Percentiles rank a stretch among this genome's conserved stretches.
These are phyloP conservation scores for Pyrenula aspistea DNA, from an alignment of 495 filamentous ascomycete genomes.

Conservation along the genomic window DNA sequence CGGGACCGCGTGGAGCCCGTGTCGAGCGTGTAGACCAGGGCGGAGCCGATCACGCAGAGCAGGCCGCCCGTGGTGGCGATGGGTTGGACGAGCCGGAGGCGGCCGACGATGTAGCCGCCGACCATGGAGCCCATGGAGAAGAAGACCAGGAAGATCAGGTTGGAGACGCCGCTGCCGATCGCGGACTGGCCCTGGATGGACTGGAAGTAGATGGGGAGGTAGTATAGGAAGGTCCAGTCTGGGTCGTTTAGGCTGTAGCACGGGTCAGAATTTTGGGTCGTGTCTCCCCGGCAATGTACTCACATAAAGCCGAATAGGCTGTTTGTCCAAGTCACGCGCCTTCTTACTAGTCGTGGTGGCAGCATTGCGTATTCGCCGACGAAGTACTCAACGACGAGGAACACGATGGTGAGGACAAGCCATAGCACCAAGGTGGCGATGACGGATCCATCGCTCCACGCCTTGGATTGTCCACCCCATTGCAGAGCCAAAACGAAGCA, in stretches of 20 bases:
- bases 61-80: slow-evolving; percentile 6
- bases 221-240: slow-evolving; percentile 8
- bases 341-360: neutral
- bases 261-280: no score
- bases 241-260: no score
- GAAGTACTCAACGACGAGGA: neutral
- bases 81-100: slow-evolving; percentile 7
- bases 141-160: slow-evolving; percentile 1
- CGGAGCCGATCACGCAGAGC: slow-evolving; percentile 17
- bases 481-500: slow-evolving; percentile 49
- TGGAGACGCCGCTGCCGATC: slow-evolving; percentile 15
- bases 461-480: slow-evolving; percentile 41
- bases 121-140: slow-evolving; percentile 4
- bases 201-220: slow-evolving; percentile 27
- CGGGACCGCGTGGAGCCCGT: slow-evolving; percentile 4
- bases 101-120: slow-evolving; percentile 4
- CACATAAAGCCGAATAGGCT: neutral
- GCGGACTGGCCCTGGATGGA: slow-evolving; percentile 16
- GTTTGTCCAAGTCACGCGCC: neutral
- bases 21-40: slow-evolving; percentile 14
- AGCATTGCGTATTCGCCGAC: neutral
- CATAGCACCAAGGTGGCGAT: neutral
- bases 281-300: neutral
- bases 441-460: slow-evolving; percentile 23
- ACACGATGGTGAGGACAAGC: neutral